phyloP scores from a whole-genome alignment of 108 stramenopile species.

The Cylindrotheca closterium region DNA sequence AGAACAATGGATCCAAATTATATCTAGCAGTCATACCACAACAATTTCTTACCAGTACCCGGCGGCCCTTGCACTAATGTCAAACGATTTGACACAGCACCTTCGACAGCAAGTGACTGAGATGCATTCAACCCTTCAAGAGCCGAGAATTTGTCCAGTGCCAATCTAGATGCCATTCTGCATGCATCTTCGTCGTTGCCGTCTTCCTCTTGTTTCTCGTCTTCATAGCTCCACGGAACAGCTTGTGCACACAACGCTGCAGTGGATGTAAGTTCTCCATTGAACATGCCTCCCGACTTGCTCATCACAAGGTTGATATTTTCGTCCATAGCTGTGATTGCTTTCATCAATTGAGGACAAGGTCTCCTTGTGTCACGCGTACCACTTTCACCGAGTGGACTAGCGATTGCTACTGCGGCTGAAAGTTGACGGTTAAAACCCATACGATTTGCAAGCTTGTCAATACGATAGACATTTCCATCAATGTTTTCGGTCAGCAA shows the following conservation, averaged over 20 bases:
- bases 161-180: conserved; percentile 63
- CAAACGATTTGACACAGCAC: conserved; percentile 83
- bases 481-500: conserved; percentile 74
- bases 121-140: conserved; percentile 86
- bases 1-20: neutral
- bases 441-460: conserved; percentile 93
- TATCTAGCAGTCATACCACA: neutral
- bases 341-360: conserved; percentile 72
- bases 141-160: conserved; percentile 80
- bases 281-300: conserved; percentile 15
- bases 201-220: conserved; percentile 53
- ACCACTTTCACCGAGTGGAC: conserved; percentile 46
- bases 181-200: conserved; percentile 52
- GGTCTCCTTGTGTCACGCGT: conserved; percentile 62
- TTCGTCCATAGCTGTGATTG: conserved; percentile 94
- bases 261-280: conserved; percentile 71
- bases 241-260: conserved; percentile 87
- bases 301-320: conserved; percentile 83
- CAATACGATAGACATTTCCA: conserved; percentile 88
- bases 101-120: conserved; percentile 87
- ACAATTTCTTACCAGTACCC: conserved; percentile 43
- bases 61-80: conserved; percentile 91
- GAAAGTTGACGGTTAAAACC: conserved; percentile 90
- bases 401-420: conserved; percentile 72
- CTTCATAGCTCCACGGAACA: conserved; percentile 66